Evolutionary conservation across 495 filamentous ascomycete genomes (phyloP).

Genomic region (Annulohypoxylon maeteangense): DNA sequence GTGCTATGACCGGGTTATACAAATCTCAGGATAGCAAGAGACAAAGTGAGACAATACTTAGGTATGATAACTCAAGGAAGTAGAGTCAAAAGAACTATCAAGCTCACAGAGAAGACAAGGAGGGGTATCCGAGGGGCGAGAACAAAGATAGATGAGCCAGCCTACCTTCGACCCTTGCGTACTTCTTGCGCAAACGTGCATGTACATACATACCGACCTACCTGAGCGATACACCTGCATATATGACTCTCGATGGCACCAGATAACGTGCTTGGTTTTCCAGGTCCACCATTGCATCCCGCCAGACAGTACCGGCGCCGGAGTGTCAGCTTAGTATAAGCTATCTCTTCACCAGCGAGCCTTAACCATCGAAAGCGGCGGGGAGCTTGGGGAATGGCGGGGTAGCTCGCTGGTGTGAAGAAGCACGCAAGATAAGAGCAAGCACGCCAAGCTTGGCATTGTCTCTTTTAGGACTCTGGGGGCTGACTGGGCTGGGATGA

Average conservation of each 20-base stretch:
- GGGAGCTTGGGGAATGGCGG: conserved; percentile 28
- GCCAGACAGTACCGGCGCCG: conserved; percentile 21
- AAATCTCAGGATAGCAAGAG: conserved; percentile 8
- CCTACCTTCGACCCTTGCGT: conserved; percentile 27
- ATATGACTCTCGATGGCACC: conserved; percentile 30
- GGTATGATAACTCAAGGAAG: conserved; percentile 3
- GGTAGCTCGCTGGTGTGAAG: conserved; percentile 24
- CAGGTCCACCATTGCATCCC: conserved; percentile 27
- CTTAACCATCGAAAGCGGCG: conserved; percentile 27
- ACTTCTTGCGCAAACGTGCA: conserved; percentile 19
- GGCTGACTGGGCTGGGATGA: conserved; percentile 34
- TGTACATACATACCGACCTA: conserved; percentile 8
- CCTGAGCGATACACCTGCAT: not conserved
- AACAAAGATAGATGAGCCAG: too few species aligned
- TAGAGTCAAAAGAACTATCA: conserved; percentile 12
- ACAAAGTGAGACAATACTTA: not conserved
- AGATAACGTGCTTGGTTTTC: conserved; percentile 40
- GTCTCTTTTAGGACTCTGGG: conserved; percentile 27
- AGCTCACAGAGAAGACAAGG: conserved; percentile 33
- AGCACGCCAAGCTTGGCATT: conserved; percentile 32
- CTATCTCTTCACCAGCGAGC: not conserved
- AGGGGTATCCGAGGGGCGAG: conserved; percentile 39
- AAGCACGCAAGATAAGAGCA: conserved; percentile 39
- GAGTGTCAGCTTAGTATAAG: conserved; percentile 12
- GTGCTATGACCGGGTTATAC: not conserved